Evolutionary conservation across 1,284 basidiomycete genomes (phyloP).

Genomic region (Hypsizygus ulmarius): DNA sequence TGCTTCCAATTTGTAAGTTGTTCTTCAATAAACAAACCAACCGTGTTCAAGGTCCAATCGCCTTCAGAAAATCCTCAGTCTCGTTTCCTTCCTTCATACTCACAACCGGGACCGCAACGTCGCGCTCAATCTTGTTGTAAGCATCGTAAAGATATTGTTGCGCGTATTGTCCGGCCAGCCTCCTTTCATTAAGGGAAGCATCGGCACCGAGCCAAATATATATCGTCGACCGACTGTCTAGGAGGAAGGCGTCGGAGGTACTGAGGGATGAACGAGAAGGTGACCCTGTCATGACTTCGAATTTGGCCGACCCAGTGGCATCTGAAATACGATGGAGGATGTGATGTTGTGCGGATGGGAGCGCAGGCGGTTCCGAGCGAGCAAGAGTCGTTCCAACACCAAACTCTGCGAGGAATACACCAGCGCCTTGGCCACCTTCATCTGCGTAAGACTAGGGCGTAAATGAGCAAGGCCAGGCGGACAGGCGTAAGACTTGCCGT

Average conservation of each 20-base stretch:
- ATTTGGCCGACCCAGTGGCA: constrained; percentile 37
- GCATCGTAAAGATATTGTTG: constrained; percentile 50
- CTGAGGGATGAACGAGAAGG: constrained; percentile 35
- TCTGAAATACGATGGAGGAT: constrained; percentile 40
- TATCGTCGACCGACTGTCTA: constrained; percentile 40
- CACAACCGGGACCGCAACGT: constrained; percentile 40
- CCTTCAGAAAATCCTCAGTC: constrained; percentile 38
- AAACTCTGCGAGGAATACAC: constrained; percentile 47
- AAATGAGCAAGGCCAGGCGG: background rate
- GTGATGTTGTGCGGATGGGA: background rate
- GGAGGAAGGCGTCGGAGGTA: constrained; percentile 35
- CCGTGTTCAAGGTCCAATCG: constrained; percentile 22
- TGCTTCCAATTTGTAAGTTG: no score
- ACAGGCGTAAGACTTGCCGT: constrained; percentile 36
- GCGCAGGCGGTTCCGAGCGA: background rate
- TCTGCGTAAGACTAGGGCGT: constrained; percentile 33
- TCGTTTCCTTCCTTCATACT: constrained; percentile 53
- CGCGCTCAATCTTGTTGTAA: constrained; percentile 18
- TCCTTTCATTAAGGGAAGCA: constrained; percentile 46
- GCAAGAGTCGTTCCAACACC: constrained; percentile 24
- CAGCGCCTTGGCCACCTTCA: constrained; percentile 46
- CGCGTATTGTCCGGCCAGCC: constrained; percentile 52
- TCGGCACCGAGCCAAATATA: constrained; percentile 58
- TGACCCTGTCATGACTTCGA: constrained; percentile 33
- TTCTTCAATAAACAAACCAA: no score